Conservation (phyloP, 352 stramenopile species). For the Phytophthora nicotianae region DNA sequence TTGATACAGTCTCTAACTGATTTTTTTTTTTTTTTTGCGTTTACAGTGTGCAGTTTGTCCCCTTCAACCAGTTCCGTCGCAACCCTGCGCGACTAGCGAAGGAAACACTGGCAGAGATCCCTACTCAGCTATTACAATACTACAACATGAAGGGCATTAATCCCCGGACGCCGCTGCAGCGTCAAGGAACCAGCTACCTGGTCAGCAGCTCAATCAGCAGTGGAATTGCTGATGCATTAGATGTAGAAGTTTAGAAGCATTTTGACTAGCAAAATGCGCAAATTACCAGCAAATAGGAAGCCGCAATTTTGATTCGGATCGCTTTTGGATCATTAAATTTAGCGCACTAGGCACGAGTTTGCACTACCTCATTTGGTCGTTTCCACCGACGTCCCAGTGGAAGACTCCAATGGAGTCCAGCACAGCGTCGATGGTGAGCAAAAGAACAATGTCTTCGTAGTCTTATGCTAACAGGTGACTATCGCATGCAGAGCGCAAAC, state of each 20-base stretch:
- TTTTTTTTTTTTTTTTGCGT: constrained; percentile 6
- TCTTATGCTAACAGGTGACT: not conserved
- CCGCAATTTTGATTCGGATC: not conserved
- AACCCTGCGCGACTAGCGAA: constrained; percentile 66
- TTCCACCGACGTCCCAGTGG: not conserved
- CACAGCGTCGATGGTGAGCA: not conserved
- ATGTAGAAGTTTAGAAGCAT: constrained; percentile 32
- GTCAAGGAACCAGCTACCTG: constrained; percentile 52
- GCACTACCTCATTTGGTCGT: not conserved
- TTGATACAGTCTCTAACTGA: not conserved
- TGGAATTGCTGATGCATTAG: constrained; percentile 26
- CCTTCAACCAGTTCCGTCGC: constrained; percentile 71
- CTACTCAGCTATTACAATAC: constrained; percentile 62
- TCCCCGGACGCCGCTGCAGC: constrained; percentile 56
- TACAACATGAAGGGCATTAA: constrained; percentile 66
- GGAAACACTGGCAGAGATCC: constrained; percentile 76
- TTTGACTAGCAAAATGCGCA: constrained; percentile 1
- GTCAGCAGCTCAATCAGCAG: constrained; percentile 34
- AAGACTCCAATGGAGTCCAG: not conserved
- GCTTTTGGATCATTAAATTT: constrained; percentile 6
- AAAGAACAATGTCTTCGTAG: not conserved
- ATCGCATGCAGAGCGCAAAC: constrained; percentile 8
- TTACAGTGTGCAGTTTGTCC: constrained; percentile 77
- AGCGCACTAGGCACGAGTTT: not conserved
- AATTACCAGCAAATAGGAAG: too few species aligned